Evolutionary conservation across 306 rosid species (phyloP).

Genomic region (Dryas octopetala): DNA sequence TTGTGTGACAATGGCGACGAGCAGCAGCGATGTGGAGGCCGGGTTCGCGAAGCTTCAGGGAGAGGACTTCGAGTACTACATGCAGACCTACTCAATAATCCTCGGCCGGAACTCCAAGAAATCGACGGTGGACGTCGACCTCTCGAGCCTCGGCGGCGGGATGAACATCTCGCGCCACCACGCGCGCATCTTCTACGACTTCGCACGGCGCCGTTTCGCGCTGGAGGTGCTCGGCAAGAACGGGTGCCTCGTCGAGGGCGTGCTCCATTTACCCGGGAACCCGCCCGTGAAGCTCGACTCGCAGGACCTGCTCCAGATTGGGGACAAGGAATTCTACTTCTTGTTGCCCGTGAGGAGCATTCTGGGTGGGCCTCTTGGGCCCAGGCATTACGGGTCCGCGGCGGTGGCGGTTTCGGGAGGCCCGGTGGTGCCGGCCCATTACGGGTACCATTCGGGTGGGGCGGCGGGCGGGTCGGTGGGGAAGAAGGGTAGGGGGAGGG

Average conservation of each 20-base stretch:
- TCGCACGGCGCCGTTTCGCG: constrained; percentile 93
- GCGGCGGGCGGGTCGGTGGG: constrained; percentile 35
- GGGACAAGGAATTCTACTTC: constrained; percentile 94
- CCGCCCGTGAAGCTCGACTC: constrained; percentile 94
- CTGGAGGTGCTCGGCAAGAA: constrained; percentile 93
- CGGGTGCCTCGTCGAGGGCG: constrained; percentile 96
- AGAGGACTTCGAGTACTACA: constrained; percentile 97
- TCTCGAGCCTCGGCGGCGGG: constrained; percentile 97
- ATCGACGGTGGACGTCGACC: constrained; percentile 94
- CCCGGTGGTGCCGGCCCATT: constrained; percentile 40
- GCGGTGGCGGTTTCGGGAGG: constrained; percentile 22
- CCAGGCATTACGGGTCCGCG: constrained; percentile 46
- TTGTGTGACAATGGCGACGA: constrained; percentile 32
- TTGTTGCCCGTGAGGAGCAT: constrained; percentile 78
- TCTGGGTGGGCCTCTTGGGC: constrained; percentile 50
- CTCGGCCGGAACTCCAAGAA: constrained; percentile 97
- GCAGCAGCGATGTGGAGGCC: constrained; percentile 84
- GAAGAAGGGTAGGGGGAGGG: constrained; percentile 76
- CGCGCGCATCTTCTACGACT: constrained; percentile 95
- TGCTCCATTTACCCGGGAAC: constrained; percentile 90
- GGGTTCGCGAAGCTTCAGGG: constrained; percentile 99
- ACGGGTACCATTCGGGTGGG: constrained; percentile 45
- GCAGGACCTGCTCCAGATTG: constrained; percentile 94
- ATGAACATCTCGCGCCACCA: constrained; percentile 99
- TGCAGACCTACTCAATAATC: constrained; percentile 96